Percentiles rank a stretch among this genome's conserved stretches.
These are phyloP conservation scores for Apophysomyces ossiformis DNA, from an alignment of 371 early-diverging fungal species.

Conservation along the genomic window DNA sequence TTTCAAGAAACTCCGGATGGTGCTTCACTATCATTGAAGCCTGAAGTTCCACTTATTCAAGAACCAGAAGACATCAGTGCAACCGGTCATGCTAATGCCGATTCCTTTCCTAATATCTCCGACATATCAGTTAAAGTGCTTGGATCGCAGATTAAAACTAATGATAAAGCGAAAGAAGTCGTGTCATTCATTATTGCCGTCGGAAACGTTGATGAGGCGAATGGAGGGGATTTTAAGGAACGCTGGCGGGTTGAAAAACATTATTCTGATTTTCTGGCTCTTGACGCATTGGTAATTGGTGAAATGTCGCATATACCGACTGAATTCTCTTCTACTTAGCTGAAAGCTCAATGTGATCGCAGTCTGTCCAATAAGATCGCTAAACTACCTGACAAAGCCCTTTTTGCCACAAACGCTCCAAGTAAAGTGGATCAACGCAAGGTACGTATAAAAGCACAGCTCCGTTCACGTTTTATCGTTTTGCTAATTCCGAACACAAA, in stretches of 20 bases:
- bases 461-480: not conserved
- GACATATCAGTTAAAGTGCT: slow-evolving; percentile 51
- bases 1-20: slow-evolving; percentile 19
- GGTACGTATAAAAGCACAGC: slow-evolving; percentile 22
- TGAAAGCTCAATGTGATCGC: slow-evolving; percentile 56
- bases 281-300: slow-evolving; percentile 71
- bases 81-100: not conserved
- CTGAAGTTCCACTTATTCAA: slow-evolving; percentile 1
- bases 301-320: not conserved
- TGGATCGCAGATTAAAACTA: slow-evolving; percentile 76
- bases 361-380: slow-evolving; percentile 58
- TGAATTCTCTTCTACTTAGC: slow-evolving; percentile 29
- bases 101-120: slow-evolving; percentile 17
- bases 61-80: not conserved
- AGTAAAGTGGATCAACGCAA: slow-evolving; percentile 77
- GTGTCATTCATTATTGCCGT: slow-evolving; percentile 63
- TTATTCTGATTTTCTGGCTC: slow-evolving; percentile 77
- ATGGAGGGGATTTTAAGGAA: slow-evolving; percentile 23
- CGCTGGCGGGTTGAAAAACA: slow-evolving; percentile 79
- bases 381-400: slow-evolving; percentile 82
- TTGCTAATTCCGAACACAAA: slow-evolving; percentile 12
- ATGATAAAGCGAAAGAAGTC: slow-evolving; percentile 79
- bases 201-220: slow-evolving; percentile 24
- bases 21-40: not conserved
- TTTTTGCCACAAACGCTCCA: slow-evolving; percentile 77